Conservation (phyloP, 179 eudicot genomes). For the Silene coronaria region DNA sequence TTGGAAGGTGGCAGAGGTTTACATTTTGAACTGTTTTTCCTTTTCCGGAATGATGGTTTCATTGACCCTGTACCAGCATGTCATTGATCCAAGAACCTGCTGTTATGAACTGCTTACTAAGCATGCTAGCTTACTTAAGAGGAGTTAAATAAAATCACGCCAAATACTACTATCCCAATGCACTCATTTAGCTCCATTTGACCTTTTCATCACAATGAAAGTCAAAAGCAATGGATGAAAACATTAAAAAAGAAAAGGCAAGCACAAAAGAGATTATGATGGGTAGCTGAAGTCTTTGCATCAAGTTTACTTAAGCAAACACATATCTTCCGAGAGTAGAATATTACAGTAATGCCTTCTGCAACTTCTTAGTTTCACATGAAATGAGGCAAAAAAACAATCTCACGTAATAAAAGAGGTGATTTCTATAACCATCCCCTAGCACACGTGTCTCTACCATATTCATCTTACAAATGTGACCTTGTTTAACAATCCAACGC, state of each 20-base stretch:
- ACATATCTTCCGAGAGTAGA: not conserved
- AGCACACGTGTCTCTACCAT: not conserved
- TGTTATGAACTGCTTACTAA: conserved; percentile 59
- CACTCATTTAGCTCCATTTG: not conserved
- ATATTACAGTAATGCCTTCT: not conserved
- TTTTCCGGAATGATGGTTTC: conserved; percentile 58
- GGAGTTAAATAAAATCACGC: not conserved
- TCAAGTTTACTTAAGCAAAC: not conserved
- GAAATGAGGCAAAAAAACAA: not conserved
- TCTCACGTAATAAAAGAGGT: not conserved
- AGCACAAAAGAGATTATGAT: not conserved
- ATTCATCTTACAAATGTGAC: not conserved
- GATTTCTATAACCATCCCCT: not conserved
- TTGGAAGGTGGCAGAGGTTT: conserved; percentile 94
- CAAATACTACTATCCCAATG: not conserved
- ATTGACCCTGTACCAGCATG: conserved; percentile 89
- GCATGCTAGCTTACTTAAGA: conserved; percentile 17
- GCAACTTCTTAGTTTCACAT: not conserved
- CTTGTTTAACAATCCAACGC: too few species aligned
- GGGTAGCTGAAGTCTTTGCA: not conserved
- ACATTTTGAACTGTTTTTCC: conserved; percentile 57
- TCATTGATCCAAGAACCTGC: conserved; percentile 84
- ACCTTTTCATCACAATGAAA: not conserved
- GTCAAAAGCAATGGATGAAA: not conserved
- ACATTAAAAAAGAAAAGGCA: not conserved